Base-by-base conservation (phyloP, 2,329 filamentous ascomycete species). In the Ambrosiella xylebori region DNA sequence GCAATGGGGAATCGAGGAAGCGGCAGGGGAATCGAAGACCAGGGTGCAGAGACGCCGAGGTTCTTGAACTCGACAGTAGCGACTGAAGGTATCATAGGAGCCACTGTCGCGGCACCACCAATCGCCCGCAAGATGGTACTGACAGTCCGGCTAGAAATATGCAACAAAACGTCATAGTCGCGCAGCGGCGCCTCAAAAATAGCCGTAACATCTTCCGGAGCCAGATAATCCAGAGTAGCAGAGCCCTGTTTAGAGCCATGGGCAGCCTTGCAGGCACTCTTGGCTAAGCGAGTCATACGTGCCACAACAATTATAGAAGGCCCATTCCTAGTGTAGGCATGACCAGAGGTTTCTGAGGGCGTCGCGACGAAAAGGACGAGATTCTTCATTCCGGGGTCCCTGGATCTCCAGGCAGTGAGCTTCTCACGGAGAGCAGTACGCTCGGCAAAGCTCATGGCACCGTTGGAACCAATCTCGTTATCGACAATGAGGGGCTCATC, bases 131-230 rank as follows among this genome's bases (percentile, higher is more conserved):
- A 59, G 36, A 74, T 65, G 62, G 66, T 62, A 65, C 73, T 73
- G 50, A 78, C 67, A 54, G 72, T 72, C 63, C 78, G 81, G 38
- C 75, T 63, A 13, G 80, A 78, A 17, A 97, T 73, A 65, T 84
- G 79, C 57, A 98, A 73, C n/a, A 91, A 72, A 62, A 97, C 84
- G 67, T 97, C 88, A 68, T 90, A 98, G 63, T 95, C 89, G 8
- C 70, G 69, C 5, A 88, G 74, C 0, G 84, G 80, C 2, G 85
- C 76, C n/a, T 78, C 74, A 71, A 97, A 97, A 7, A 97, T 75
- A 35, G 63, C 60, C 1, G 63, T 44, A 2, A 68, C 64, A 12
- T 61, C 52, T 7, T 58, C 44, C 19, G 51, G 44, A 1, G 72
- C 69, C 38, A 74, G 71, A 1, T 77, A 69, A 53, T 83, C 73